Evolutionary conservation across 352 stramenopile genomes (phyloP), one percentile per base, ranked within the genome.

Genomic region (Globisporangium canariense): DNA sequence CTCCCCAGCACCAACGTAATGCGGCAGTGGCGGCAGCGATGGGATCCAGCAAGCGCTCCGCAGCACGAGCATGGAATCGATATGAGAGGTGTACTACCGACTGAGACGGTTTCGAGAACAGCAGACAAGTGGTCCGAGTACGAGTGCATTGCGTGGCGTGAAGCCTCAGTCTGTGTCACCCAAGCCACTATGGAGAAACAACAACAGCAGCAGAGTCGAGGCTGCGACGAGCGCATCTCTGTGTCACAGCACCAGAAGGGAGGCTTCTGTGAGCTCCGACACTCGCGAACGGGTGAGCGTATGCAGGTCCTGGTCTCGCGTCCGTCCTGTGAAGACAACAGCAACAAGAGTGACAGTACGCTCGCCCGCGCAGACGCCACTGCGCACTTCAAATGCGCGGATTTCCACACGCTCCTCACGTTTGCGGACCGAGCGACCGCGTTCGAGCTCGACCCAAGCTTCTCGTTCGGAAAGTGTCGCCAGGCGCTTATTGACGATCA

Each of bases 401-500:
- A 81, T 16, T 84, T 84, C 36, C 59, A 55, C 0, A 46, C 60
- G 10, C 73, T 85, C 16, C 62, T 84, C 30, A 28, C 41, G 5
- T 86, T 74, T 62, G 69, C 66, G 40, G 60, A 62, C 2, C 64
- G 70, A 38, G 65, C 79, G 4, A 67, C 65, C 2, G 59, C 68
- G 14, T 88, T 86, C 65, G 62, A 64, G 14, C 70, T 81, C 41
- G 76, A 86, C 50, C 5, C 58, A 0, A 64, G 54, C 5, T 83
- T 80, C 49, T 75, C 74, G 2, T 63, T 72, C 41, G 60, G 60
- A 38, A 59, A 50, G 6, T 75, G 70, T 16, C 63, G 58, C 9
- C 56, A 76, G n/a, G 34, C 69, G 45, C 57, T 79, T 16, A 8
- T 64, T 8, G 51, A 70, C 13, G 69, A 72, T 46, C 64, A 76